phyloP scores from a whole-genome alignment of 2,329 filamentous ascomycete genomes.

The Calonectria montana region DNA sequence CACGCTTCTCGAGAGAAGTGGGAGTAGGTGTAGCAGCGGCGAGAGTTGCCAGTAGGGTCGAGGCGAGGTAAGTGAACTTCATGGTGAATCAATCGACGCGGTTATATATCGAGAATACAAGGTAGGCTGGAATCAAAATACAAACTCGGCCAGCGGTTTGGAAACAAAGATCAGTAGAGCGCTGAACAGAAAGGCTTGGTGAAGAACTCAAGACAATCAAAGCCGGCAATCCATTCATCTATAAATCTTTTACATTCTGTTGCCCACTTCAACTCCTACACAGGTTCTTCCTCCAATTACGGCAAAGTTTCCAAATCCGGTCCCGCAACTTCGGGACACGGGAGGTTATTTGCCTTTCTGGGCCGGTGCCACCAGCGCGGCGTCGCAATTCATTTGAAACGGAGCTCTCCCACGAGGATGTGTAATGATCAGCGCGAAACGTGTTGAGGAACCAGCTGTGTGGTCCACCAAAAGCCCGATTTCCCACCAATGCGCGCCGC shows the following conservation, averaged over 20 bases:
- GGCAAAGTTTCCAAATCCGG: slow-evolving; percentile 15
- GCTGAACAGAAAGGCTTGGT: neutral
- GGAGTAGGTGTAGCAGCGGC: slow-evolving; percentile 43
- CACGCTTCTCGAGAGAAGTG: slow-evolving; percentile 48
- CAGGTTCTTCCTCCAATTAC: slow-evolving; percentile 22
- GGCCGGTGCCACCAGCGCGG: neutral
- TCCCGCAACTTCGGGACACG: neutral
- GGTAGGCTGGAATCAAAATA: neutral
- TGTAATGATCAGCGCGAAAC: neutral
- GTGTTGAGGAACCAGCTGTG: neutral
- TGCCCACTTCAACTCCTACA: neutral
- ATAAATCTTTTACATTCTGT: neutral
- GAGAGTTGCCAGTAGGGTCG: slow-evolving; percentile 38
- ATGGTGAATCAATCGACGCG: slow-evolving; percentile 19
- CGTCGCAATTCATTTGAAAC: slow-evolving; percentile 16
- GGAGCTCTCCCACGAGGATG: neutral
- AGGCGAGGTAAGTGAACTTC: slow-evolving; percentile 37
- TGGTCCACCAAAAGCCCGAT: neutral
- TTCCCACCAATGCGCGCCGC: slow-evolving; percentile 18
- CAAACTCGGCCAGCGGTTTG: neutral
- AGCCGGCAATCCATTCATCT: neutral
- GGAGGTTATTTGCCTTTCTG: neutral
- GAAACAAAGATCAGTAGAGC: neutral
- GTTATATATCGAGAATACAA: neutral
- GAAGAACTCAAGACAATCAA: neutral